phyloP scores from a whole-genome alignment of 768 basidiomycete genomes.

The Trametes cubensis region DNA sequence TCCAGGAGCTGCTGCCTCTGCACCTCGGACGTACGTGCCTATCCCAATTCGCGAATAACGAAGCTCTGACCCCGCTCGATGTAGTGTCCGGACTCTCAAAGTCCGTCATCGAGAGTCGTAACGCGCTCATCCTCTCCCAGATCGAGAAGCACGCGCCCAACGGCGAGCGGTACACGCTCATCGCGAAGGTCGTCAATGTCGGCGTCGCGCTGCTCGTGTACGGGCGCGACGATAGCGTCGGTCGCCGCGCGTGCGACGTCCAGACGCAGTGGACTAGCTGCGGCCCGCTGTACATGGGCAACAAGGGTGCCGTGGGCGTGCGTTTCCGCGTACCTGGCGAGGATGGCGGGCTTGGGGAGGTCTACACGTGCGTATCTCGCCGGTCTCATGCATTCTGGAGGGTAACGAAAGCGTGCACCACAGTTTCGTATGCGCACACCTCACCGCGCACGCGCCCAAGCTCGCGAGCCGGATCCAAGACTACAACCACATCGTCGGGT shows the following conservation, averaged over 20 bases:
- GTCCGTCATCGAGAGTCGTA: conserved; percentile 66
- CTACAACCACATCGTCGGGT: conserved; percentile 78
- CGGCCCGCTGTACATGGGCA: conserved; percentile 80
- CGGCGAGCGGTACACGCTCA: conserved; percentile 74
- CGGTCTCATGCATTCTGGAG: too few species aligned
- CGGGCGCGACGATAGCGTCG: conserved; percentile 69
- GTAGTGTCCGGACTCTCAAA: conserved; percentile 79
- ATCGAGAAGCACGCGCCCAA: conserved; percentile 72
- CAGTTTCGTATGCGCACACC: conserved; percentile 92
- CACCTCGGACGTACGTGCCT: conserved; percentile 76
- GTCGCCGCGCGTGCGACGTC: conserved; percentile 61
- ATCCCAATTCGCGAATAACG: neutral
- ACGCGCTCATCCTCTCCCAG: conserved; percentile 72
- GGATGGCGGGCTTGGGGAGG: conserved; percentile 65
- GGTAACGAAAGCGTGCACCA: neutral
- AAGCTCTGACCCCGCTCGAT: too few species aligned
- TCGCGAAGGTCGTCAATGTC: conserved; percentile 81
- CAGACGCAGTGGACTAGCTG: conserved; percentile 77
- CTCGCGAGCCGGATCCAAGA: conserved; percentile 70
- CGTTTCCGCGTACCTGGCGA: conserved; percentile 71
- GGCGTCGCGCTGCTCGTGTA: conserved; percentile 90
- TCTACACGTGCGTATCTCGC: conserved; percentile 72
- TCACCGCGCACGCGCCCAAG: conserved; percentile 78
- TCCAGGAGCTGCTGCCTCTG: conserved; percentile 90
- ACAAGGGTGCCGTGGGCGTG: conserved; percentile 93